phyloP scores from a whole-genome alignment of 768 basidiomycete genomes.

The Amanita exitialis region DNA sequence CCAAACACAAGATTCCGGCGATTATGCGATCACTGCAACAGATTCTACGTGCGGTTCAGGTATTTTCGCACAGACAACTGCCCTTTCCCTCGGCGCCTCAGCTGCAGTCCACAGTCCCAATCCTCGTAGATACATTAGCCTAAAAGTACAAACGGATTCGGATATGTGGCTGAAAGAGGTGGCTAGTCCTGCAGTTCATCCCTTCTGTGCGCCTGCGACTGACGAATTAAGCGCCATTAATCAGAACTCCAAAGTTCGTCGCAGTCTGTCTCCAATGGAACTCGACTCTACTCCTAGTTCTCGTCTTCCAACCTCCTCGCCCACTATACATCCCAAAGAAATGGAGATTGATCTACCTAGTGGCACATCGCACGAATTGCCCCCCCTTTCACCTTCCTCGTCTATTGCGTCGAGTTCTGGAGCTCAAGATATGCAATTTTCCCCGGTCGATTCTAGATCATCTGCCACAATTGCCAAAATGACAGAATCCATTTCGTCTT shows the following conservation, averaged over 20 bases:
- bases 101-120: constrained; percentile 11
- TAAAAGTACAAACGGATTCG: constrained; percentile 15
- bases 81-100: constrained; percentile 3
- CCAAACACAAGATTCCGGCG: constrained; percentile 18
- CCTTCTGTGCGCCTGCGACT: background rate
- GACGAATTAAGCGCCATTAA: background rate
- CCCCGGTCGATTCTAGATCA: constrained; percentile 12
- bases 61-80: background rate
- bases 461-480: background rate
- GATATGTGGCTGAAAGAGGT: background rate
- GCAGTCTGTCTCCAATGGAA: constrained; percentile 56
- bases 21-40: constrained; percentile 15
- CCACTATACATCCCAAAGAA: background rate
- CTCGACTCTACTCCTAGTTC: constrained; percentile 38
- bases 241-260: constrained; percentile 20
- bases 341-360: background rate
- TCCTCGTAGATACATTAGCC: constrained; percentile 9
- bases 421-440: constrained; percentile 17
- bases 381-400: constrained; percentile 14
- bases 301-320: background rate
- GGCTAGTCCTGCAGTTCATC: constrained; percentile 1
- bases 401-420: constrained; percentile 17
- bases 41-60: constrained; percentile 5
- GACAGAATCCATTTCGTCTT: background rate
- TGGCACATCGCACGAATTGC: constrained; percentile 1